phyloP scores from a whole-genome alignment of 495 filamentous ascomycete genomes.

The Penicillium tannophilum region DNA sequence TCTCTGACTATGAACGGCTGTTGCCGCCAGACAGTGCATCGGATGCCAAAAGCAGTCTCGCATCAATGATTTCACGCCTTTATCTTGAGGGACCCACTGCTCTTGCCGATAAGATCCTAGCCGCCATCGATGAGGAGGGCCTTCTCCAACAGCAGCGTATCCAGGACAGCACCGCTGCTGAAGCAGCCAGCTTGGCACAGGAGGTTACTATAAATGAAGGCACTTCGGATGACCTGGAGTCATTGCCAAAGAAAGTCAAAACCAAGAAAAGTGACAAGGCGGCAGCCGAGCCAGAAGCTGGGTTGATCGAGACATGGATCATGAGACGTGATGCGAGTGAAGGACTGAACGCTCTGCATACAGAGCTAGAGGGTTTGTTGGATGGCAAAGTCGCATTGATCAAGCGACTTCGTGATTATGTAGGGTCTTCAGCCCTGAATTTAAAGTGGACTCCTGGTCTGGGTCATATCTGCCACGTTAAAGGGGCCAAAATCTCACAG shows the following conservation, averaged over 20 bases:
- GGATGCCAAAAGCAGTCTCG: constrained; percentile 40
- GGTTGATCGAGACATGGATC: constrained; percentile 70
- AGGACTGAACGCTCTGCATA: constrained; percentile 66
- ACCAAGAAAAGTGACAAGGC: constrained; percentile 34
- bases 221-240: constrained; percentile 44
- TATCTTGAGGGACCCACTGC: constrained; percentile 65
- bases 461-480: constrained; percentile 89
- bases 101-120: constrained; percentile 70
- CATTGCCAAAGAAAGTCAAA: constrained; percentile 48
- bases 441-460: constrained; percentile 81
- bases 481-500: constrained; percentile 69
- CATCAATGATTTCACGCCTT: constrained; percentile 60
- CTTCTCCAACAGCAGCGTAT: constrained; percentile 75
- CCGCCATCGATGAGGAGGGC: constrained; percentile 92
- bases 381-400: constrained; percentile 61
- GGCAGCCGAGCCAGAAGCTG: constrained; percentile 32
- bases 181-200: constrained; percentile 68
- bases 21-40: constrained; percentile 18
- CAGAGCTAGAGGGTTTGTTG: constrained; percentile 57
- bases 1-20: constrained; percentile 30
- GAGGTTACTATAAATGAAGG: constrained; percentile 65
- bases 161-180: constrained; percentile 68
- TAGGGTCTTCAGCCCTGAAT: constrained; percentile 60
- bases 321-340: constrained; percentile 76
- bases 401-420: constrained; percentile 56